Conservation (phyloP, 1,284 basidiomycete genomes). For the Apiotrichum montevideense region DNA sequence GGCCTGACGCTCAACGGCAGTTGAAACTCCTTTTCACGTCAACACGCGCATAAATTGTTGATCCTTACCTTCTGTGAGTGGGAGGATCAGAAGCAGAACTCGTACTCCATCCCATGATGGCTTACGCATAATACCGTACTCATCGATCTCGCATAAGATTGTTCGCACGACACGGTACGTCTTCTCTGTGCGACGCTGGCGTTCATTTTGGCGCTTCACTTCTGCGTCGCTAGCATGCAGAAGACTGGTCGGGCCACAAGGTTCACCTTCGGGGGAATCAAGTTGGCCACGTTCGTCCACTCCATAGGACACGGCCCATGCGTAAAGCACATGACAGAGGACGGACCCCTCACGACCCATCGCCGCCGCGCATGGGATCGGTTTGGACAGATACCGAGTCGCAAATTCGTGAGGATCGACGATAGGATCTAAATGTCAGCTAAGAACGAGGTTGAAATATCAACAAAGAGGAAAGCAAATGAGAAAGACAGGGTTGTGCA, state of each 20-base stretch:
- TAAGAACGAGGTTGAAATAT: neutral
- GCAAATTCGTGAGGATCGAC: slow-evolving; percentile 62
- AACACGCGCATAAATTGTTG: neutral
- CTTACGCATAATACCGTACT: slow-evolving; percentile 67
- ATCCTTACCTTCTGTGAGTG: slow-evolving; percentile 66
- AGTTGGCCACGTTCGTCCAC: slow-evolving; percentile 64
- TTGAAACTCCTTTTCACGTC: slow-evolving; percentile 47
- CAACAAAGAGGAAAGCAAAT: neutral
- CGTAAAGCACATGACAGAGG: slow-evolving; percentile 56
- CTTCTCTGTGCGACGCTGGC: slow-evolving; percentile 46
- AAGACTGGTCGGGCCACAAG: slow-evolving; percentile 19
- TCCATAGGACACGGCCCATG: slow-evolving; percentile 81
- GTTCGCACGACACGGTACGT: slow-evolving; percentile 61
- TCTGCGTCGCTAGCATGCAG: slow-evolving; percentile 24
- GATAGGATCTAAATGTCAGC: slow-evolving; percentile 41
- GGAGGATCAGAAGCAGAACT: slow-evolving; percentile 65
- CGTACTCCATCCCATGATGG: slow-evolving; percentile 80
- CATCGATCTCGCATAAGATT: slow-evolving; percentile 68
- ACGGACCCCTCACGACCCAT: slow-evolving; percentile 52
- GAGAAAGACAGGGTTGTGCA: neutral
- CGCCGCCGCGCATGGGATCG: slow-evolving; percentile 53
- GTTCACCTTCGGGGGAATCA: slow-evolving; percentile 29
- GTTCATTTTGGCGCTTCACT: slow-evolving; percentile 42
- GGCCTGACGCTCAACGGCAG: slow-evolving; percentile 54
- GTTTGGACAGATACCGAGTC: slow-evolving; percentile 51